Evolutionary conservation across 1,284 basidiomycete species (phyloP), one percentile per base, ranked within the genome.

Genomic region (Cutaneotrichosporon sp.): DNA sequence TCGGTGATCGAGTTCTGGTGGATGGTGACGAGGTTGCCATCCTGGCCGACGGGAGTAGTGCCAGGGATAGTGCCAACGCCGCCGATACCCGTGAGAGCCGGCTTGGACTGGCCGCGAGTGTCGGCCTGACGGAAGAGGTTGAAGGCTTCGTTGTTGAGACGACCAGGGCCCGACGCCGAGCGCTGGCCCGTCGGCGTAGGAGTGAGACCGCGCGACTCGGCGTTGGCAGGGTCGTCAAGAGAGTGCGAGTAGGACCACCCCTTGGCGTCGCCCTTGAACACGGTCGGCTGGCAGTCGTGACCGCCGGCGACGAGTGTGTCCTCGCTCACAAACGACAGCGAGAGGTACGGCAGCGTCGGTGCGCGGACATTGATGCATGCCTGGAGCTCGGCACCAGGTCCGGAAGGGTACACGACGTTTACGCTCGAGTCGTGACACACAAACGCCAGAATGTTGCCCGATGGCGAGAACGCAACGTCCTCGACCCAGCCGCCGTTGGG

Each of bases 1-100:
- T 80, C 86, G n/a, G 92, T 97, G 75, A 99, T 97, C 39, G 93
- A 96, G 78, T 98, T 99, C 80, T 97, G 94, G 74, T 98, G 96
- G 39, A 96, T 83, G 3, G 94, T 98, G 65, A 66, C 72, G 57
- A 90, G 78, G 71, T 88, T 88, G 12, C 67, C 89, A 84, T 47
- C 78, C 69, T 42, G 74, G 51, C 70, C 59, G 37, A 72, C 49
- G 18, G 61, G 52, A 9, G 66, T 62, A 2, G 60, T 50, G 4
- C 70, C 74, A 8, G 68, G 73, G 1, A 74, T 72, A 1, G 70
- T 66, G 13, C 54, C 40, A 5, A 52, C 54, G 7, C 62, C 61
- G 8, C 55, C 44, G 8, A 53, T 56, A 8, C 62, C 61, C 2
- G 54, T 20, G 2, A 64, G 61, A 4, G 62, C 59, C 14, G 80